Conservation (phyloP, 108 stramenopile species). For the Skeletonema costatum region DNA sequence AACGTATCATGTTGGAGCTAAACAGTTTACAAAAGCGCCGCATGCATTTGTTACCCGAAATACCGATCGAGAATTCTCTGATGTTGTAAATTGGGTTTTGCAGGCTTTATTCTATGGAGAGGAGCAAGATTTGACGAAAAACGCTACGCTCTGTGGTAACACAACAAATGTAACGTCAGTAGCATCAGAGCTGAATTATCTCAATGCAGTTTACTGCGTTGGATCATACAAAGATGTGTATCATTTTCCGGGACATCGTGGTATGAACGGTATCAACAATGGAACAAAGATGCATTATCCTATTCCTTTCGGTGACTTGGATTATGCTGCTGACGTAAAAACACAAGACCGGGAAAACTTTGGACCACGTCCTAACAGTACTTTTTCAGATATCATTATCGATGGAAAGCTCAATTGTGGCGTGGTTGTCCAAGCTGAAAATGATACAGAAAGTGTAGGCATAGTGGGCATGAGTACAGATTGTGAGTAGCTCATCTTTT, state of each 20-base stretch:
- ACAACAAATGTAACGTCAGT: background rate
- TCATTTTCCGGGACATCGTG: constrained; percentile 20
- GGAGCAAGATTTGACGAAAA: constrained; percentile 31
- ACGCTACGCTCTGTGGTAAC: constrained; percentile 2
- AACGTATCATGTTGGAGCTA: background rate
- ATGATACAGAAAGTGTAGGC: constrained; percentile 1
- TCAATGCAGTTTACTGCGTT: constrained; percentile 46
- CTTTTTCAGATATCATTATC: constrained; percentile 21
- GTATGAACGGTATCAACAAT: constrained; percentile 49
- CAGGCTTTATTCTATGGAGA: constrained; percentile 53
- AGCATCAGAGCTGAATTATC: constrained; percentile 23
- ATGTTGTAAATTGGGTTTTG: constrained; percentile 57
- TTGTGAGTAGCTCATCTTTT: constrained; percentile 5
- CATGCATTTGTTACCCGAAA: constrained; percentile 19
- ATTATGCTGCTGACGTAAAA: background rate
- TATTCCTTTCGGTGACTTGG: constrained; percentile 47
- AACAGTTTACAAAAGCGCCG: constrained; percentile 15
- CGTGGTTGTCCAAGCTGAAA: constrained; percentile 12
- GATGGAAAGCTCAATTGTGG: constrained; percentile 55
- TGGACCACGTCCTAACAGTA: constrained; percentile 2
- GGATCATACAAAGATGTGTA: constrained; percentile 60
- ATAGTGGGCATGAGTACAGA: constrained; percentile 54
- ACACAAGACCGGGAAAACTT: background rate
- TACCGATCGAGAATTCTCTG: constrained; percentile 26
- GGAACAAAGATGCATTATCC: constrained; percentile 54